These are phyloP conservation scores for Atkinsonella texensis DNA, from an alignment of 2,329 filamentous ascomycete species.

Conservation along the genomic window DNA sequence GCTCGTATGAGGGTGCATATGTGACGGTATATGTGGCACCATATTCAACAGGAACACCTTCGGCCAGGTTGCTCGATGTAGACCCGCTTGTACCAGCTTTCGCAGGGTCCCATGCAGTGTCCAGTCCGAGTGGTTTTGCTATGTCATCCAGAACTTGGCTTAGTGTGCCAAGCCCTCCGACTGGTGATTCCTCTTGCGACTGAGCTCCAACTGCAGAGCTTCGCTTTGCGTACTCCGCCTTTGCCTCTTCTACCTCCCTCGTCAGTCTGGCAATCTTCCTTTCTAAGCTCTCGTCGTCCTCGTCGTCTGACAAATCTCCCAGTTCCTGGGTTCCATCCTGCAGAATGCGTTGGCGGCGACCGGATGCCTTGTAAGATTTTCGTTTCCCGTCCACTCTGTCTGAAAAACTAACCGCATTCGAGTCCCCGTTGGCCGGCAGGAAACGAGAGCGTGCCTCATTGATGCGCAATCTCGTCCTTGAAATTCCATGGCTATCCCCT, in stretches of 20 bases:
- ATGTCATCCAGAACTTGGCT: constrained; percentile 63
- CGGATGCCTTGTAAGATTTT: constrained; percentile 70
- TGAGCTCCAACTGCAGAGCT: constrained; percentile 33
- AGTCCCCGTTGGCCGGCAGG: constrained; percentile 61
- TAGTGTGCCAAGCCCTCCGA: constrained; percentile 44
- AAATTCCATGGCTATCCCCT: constrained; percentile 53
- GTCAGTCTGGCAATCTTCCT: constrained; percentile 71
- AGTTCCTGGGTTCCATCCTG: constrained; percentile 54
- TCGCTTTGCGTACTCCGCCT: constrained; percentile 46
- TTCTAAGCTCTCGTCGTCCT: constrained; percentile 62
- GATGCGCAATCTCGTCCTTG: constrained; percentile 62
- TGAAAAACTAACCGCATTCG: constrained; percentile 73
- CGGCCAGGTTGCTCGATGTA: constrained; percentile 10
- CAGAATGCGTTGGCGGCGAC: constrained; percentile 49
- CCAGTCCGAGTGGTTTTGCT: constrained; percentile 19
- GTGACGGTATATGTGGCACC: constrained; percentile 50
- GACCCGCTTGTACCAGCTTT: constrained; percentile 5
- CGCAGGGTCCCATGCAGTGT: constrained; percentile 7
- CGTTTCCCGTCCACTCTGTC: constrained; percentile 75
- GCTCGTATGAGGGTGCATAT: constrained; percentile 51
- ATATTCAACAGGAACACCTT: constrained; percentile 12
- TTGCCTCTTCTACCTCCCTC: constrained; percentile 68
- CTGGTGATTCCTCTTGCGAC: constrained; percentile 28
- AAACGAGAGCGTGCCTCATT: constrained; percentile 74
- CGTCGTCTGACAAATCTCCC: constrained; percentile 67